phyloP scores from a whole-genome alignment of 306 rosid species.

The Ziziphus jujuba region DNA sequence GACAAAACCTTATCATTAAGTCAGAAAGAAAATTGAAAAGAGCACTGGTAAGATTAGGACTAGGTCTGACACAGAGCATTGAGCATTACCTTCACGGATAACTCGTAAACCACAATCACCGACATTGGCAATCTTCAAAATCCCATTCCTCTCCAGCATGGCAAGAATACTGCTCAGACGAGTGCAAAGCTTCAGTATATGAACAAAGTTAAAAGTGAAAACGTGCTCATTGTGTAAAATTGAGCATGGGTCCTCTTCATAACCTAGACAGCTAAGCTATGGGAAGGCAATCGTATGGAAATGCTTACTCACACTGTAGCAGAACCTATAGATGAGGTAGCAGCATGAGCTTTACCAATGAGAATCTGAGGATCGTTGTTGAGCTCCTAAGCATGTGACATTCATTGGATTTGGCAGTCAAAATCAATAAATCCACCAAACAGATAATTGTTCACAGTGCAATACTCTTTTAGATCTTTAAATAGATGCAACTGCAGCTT shows the following conservation, averaged over 20 bases:
- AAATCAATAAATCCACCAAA: constrained; percentile 7
- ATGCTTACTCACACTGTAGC: constrained; percentile 76
- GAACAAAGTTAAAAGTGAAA: background rate
- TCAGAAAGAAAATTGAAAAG: background rate
- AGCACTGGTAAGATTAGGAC: constrained; percentile 6
- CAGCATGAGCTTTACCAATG: constrained; percentile 87
- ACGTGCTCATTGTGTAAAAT: background rate
- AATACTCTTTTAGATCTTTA: background rate
- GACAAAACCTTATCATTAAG: constrained; percentile 13
- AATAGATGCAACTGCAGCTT: background rate
- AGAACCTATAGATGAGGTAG: constrained; percentile 79
- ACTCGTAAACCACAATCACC: constrained; percentile 88
- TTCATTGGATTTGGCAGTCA: constrained; percentile 15
- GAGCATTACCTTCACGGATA: constrained; percentile 66
- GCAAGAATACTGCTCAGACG: constrained; percentile 61
- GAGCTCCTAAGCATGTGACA: constrained; percentile 53
- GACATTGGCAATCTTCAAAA: constrained; percentile 80
- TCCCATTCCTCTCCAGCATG: constrained; percentile 79
- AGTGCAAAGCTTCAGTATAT: constrained; percentile 17
- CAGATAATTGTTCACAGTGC: too few species aligned
- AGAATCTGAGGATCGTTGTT: constrained; percentile 78
- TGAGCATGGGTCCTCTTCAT: background rate
- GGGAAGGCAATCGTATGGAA: background rate
- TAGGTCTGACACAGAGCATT: constrained; percentile 12
- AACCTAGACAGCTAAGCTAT: background rate